phyloP scores from a whole-genome alignment of 1,139 yeast species.

The Wickerhamomyces sp. region DNA sequence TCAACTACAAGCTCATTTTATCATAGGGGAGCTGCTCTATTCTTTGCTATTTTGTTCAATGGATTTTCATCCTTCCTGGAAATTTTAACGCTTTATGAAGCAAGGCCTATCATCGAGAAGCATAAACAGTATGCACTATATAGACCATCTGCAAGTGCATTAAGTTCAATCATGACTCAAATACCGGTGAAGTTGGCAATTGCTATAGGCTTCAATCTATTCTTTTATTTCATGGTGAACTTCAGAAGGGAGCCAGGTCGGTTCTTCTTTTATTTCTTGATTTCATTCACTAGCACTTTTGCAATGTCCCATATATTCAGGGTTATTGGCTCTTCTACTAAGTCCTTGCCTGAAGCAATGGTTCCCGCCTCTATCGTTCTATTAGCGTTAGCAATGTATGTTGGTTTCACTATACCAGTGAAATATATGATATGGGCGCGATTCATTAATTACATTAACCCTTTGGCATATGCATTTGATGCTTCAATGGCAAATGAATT shows the following conservation, averaged over 20 bases:
- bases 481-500: slow-evolving; percentile 56
- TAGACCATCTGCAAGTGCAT: slow-evolving; percentile 74
- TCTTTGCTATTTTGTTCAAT: slow-evolving; percentile 73
- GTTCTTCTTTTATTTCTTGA: slow-evolving; percentile 62
- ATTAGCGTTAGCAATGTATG: slow-evolving; percentile 58
- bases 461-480: slow-evolving; percentile 66
- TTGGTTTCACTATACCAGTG: slow-evolving; percentile 74
- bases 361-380: slow-evolving; percentile 65
- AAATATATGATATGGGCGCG: slow-evolving; percentile 71
- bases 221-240: slow-evolving; percentile 49
- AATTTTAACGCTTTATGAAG: slow-evolving; percentile 62
- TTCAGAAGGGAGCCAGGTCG: slow-evolving; percentile 62
- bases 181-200: slow-evolving; percentile 57
- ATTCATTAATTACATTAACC: slow-evolving; percentile 75
- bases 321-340: slow-evolving; percentile 61
- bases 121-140: slow-evolving; percentile 72
- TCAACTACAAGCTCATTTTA: slow-evolving; percentile 44
- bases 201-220: slow-evolving; percentile 53
- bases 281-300: slow-evolving; percentile 50
- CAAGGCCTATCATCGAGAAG: slow-evolving; percentile 75
- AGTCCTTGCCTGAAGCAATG: slow-evolving; percentile 62
- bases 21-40: slow-evolving; percentile 60
- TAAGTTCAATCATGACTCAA: slow-evolving; percentile 65
- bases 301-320: slow-evolving; percentile 72
- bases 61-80: slow-evolving; percentile 74